These are phyloP conservation scores for Miscanthus lutarioriparius DNA, from an alignment of 176 grass and related monocot genomes.

Conservation along the genomic window DNA sequence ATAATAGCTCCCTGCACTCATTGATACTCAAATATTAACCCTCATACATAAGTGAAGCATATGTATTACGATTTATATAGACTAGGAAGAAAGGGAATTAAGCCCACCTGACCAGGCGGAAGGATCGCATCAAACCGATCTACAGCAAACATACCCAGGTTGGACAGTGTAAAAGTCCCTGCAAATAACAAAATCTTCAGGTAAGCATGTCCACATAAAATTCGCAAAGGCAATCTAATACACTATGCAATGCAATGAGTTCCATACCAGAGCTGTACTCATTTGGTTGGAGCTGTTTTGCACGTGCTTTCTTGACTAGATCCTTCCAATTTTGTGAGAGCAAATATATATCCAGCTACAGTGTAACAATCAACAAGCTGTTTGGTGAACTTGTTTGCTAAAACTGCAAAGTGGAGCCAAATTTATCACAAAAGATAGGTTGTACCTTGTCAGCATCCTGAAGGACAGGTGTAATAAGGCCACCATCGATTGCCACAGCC, in stretches of 20 bases:
- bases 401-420: background rate
- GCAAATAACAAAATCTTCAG: constrained; percentile 29
- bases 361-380: constrained; percentile 27
- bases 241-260: background rate
- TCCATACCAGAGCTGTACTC: constrained; percentile 89
- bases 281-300: constrained; percentile 90
- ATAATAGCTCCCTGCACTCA: constrained; percentile 85
- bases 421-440: constrained; percentile 2
- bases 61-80: background rate
- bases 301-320: constrained; percentile 76
- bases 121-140: constrained; percentile 98
- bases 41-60: background rate
- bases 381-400: constrained; percentile 1
- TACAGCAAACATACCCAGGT: constrained; percentile 98
- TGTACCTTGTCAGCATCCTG: constrained; percentile 92
- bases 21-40: constrained; percentile 28
- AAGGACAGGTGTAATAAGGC: constrained; percentile 87
- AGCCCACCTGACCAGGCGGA: constrained; percentile 91
- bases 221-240: background rate
- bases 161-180: constrained; percentile 98
- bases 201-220: constrained; percentile 18
- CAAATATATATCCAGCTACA: constrained; percentile 93
- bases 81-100: background rate
- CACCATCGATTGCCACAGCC: constrained; percentile 89
- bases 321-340: constrained; percentile 98